These are phyloP conservation scores for Leccinum solheimii DNA, from an alignment of 1,284 basidiomycete species.

Conservation along the genomic window DNA sequence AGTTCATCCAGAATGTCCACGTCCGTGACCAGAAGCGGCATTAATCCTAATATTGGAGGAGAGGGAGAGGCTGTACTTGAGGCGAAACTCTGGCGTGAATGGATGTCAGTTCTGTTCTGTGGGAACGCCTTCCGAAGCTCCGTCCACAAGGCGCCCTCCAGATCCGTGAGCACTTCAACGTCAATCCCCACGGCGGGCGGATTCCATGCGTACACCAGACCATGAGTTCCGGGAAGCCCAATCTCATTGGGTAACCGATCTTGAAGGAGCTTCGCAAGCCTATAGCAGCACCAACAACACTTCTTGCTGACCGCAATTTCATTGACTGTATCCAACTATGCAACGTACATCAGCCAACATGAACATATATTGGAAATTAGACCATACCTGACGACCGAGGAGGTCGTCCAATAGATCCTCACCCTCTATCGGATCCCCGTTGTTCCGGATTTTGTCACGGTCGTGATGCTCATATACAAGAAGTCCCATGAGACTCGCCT, in stretches of 20 bases:
- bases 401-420: neutral
- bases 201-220: neutral
- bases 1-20: too few species aligned
- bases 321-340: neutral
- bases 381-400: neutral
- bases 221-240: too few species aligned
- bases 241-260: neutral
- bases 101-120: neutral
- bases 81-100: neutral
- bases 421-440: neutral
- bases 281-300: neutral
- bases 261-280: neutral
- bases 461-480: neutral
- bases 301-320: neutral
- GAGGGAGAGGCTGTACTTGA: neutral
- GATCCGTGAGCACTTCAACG: neutral
- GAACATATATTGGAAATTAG: neutral
- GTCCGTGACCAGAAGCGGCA: too few species aligned
- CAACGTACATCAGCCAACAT: neutral
- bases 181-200: neutral
- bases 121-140: neutral
- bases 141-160: neutral
- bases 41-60: too few species aligned
- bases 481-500: neutral
- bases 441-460: neutral